Conservation (phyloP, 768 basidiomycete genomes). For the Lyophyllum semitale region DNA sequence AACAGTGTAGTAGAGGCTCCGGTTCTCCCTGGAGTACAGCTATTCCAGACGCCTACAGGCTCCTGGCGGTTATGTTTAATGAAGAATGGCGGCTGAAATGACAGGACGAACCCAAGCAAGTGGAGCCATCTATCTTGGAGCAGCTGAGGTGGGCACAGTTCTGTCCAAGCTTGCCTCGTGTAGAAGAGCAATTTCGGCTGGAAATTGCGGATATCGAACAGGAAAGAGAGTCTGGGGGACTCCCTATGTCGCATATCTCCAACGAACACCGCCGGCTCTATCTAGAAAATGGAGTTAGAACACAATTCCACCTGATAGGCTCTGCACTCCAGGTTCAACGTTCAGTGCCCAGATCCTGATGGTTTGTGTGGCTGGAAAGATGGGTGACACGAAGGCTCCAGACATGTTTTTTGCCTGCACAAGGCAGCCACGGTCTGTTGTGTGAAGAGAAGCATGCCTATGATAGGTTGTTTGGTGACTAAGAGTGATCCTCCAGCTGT, state of each 20-base stretch:
- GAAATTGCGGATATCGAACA: background rate
- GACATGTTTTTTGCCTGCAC: no score
- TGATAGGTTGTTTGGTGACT: no score
- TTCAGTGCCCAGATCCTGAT: no score
- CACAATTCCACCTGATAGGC: background rate
- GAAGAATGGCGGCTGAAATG: background rate
- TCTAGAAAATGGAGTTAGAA: no score
- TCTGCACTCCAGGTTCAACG: background rate
- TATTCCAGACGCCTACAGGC: background rate
- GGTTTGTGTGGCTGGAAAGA: no score
- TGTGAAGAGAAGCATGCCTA: no score
- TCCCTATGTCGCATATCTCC: background rate
- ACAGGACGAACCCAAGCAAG: background rate
- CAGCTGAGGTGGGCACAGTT: background rate
- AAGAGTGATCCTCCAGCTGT: no score
- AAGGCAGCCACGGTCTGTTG: no score
- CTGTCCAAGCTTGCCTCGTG: background rate
- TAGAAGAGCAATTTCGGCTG: background rate
- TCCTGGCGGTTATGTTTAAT: background rate
- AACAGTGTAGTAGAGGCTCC: no score
- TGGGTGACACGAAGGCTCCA: no score
- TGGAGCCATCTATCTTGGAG: background rate
- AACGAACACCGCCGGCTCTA: no score
- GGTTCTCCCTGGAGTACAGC: background rate
- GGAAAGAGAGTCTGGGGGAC: constrained; percentile 6